Base-by-base conservation (phyloP, 768 basidiomycete genomes). In the Sutorius australiensis region DNA sequence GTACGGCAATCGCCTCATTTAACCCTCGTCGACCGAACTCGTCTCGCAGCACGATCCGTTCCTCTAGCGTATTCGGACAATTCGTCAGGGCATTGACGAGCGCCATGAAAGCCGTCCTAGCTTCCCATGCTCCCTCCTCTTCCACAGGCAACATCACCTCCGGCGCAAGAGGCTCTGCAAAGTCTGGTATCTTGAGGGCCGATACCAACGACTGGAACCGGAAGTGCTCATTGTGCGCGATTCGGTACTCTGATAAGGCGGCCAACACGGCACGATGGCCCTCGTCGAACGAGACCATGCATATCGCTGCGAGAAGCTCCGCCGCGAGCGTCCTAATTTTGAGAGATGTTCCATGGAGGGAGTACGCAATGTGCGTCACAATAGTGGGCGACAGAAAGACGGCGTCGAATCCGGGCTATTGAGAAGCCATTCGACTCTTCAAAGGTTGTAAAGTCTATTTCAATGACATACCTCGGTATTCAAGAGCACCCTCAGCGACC, bases 241-340 rank as follows among this genome's bases (percentile, higher is more conserved):
- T 67, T 13, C 85, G 79, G 54, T 86, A 91, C 62, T 95, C 93
- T 0, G 92, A 89, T 55, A 95, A 67, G 0, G 90, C 90, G 0
- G 84, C 76, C 12, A 94, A 74, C 8, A 95, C 87, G 3, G 82
- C 77, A 54, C 78, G 83, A 62, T 89, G 85, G 0, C 92, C 92
- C 33, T 88, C 83, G 6, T 73, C 72, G 5, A 79, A 68, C 2
- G 87, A 86, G 19, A 95, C 73, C 19, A 91, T 76, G 64, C 90
- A 92, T 38, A 95, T 81, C 0, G 87, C 94, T 1, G 91, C 89
- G 10, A 98, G 78, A 27, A 95, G 75, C 59, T 95, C 91, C 5
- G 86, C 82, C 0, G 80, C 77, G 21, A 89, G 74, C 0, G 82
- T 78, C 52, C 88, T 81, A 9, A 89, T 72, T 66, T 88, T 93